These are phyloP conservation scores for Drechslerella dactyloides DNA, from an alignment of 2,329 filamentous ascomycete genomes.

Conservation along the genomic window DNA sequence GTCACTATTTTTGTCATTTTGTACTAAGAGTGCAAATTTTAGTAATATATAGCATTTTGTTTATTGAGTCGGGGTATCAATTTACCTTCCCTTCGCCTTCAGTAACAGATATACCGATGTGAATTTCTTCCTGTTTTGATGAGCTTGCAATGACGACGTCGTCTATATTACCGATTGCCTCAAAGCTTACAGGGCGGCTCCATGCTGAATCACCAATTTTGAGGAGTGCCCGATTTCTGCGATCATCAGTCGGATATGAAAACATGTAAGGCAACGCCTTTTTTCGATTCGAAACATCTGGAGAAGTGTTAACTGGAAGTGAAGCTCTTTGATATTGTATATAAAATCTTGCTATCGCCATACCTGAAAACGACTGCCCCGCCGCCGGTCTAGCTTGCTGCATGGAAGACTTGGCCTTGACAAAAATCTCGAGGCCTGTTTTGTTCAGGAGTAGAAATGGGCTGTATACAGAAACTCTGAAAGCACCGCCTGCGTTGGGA, in stretches of 20 bases:
- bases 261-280: constrained; percentile 94
- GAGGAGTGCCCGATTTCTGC: constrained; percentile 85
- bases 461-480: constrained; percentile 93
- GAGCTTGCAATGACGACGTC: constrained; percentile 82
- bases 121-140: constrained; percentile 77
- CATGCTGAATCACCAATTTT: constrained; percentile 89
- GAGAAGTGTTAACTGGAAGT: constrained; percentile 33
- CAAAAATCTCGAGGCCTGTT: constrained; percentile 84
- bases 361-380: constrained; percentile 70
- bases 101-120: constrained; percentile 85
- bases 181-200: constrained; percentile 98
- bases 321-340: constrained; percentile 8
- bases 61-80: constrained; percentile 35
- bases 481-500: constrained; percentile 90
- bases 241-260: constrained; percentile 85
- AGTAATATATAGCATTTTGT: background rate
- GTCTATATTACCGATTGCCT: constrained; percentile 90
- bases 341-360: background rate
- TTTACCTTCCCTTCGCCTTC: constrained; percentile 81
- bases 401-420: constrained; percentile 87
- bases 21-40: constrained; percentile 62
- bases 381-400: constrained; percentile 81
- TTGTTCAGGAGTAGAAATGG: constrained; percentile 96
- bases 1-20: constrained; percentile 96
- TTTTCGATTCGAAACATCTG: constrained; percentile 58